Conservation (phyloP, 257 asterid genomes). For the Ophiorrhiza pumila region DNA sequence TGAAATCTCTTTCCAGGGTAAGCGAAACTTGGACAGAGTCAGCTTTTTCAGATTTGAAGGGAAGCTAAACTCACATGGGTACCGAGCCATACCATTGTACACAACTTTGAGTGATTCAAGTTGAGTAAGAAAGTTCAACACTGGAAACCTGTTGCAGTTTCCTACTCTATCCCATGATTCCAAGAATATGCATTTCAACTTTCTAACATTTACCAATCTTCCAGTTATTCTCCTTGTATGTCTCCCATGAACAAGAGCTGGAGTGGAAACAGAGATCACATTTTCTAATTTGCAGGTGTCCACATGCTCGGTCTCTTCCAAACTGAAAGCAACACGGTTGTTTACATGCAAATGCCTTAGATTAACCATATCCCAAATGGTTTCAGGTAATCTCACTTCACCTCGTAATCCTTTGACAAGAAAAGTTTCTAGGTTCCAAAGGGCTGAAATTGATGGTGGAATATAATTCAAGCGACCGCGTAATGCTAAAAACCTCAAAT, state of each 20-base stretch:
- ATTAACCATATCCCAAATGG: background rate
- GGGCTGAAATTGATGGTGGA: background rate
- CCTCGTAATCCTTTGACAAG: background rate
- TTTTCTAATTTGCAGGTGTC: background rate
- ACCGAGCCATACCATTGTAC: background rate
- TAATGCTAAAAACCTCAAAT: slow-evolving; percentile 13
- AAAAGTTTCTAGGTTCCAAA: slow-evolving; percentile 7
- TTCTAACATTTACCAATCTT: background rate
- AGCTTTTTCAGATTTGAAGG: slow-evolving; percentile 18
- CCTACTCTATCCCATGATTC: background rate
- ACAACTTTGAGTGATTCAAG: slow-evolving; percentile 11
- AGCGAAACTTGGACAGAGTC: background rate
- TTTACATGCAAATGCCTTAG: background rate
- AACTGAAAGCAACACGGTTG: background rate
- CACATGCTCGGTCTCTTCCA: background rate
- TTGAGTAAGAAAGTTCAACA: background rate
- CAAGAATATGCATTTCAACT: background rate
- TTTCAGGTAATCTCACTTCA: background rate
- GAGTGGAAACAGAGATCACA: slow-evolving; percentile 7
- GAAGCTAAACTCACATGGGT: background rate
- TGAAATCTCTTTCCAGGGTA: background rate
- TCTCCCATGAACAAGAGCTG: background rate
- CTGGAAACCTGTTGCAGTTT: background rate
- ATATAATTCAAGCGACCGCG: background rate
- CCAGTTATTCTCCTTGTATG: background rate